Evolutionary conservation across 2,329 filamentous ascomycete genomes (phyloP).

Genomic region (Fusarium fujikuroi): DNA sequence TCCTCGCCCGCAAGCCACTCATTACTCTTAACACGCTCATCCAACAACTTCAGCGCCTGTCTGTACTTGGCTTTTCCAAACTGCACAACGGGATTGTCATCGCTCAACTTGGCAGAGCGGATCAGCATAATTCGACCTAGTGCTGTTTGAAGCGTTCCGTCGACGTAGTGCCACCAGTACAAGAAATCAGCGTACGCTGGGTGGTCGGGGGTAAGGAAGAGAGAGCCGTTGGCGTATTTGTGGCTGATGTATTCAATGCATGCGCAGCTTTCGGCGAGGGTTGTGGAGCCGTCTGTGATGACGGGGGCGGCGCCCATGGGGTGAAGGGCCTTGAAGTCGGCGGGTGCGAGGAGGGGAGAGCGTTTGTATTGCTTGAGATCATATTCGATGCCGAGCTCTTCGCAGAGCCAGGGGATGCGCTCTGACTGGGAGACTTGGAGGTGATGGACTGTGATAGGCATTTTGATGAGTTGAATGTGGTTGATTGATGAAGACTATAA

Average conservation of each 20-base stretch:
- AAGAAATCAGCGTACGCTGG: slow-evolving; percentile 68
- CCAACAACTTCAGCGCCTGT: slow-evolving; percentile 59
- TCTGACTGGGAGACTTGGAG: slow-evolving; percentile 70
- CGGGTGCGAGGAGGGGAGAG: slow-evolving; percentile 32
- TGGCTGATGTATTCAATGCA: slow-evolving; percentile 70
- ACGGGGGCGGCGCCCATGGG: slow-evolving; percentile 68
- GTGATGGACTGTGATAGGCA: slow-evolving; percentile 60
- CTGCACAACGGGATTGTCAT: slow-evolving; percentile 43
- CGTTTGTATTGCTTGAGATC: slow-evolving; percentile 38
- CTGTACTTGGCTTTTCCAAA: slow-evolving; percentile 49
- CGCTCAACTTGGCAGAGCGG: neutral
- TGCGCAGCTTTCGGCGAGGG: slow-evolving; percentile 68
- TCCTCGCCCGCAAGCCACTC: slow-evolving; percentile 69
- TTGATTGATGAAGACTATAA: neutral
- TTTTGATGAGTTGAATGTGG: neutral
- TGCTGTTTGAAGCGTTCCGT: slow-evolving; percentile 56
- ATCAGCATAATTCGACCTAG: slow-evolving; percentile 54
- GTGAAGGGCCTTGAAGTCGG: slow-evolving; percentile 47
- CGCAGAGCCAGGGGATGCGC: slow-evolving; percentile 71
- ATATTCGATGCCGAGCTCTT: slow-evolving; percentile 70
- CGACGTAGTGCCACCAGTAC: slow-evolving; percentile 72
- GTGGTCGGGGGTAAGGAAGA: slow-evolving; percentile 58
- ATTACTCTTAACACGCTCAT: slow-evolving; percentile 59
- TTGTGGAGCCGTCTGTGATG: slow-evolving; percentile 64
- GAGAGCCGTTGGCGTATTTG: slow-evolving; percentile 60